Conservation (phyloP, 1,139 yeast species). For the Kodamaea arcana region DNA sequence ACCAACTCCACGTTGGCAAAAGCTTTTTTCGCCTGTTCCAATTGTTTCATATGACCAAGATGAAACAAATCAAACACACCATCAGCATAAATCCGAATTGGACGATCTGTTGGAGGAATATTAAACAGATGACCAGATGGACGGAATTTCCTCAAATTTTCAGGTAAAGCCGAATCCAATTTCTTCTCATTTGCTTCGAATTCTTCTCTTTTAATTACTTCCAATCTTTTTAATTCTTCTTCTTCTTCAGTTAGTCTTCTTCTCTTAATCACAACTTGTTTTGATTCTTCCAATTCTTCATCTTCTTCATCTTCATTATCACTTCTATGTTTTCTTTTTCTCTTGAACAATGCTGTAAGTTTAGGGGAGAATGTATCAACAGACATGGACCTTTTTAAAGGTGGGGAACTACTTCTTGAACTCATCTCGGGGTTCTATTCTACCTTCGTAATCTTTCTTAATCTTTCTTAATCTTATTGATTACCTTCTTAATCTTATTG, state of each 20-base stretch:
- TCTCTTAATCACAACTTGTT: constrained; percentile 4
- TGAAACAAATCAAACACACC: constrained; percentile 97
- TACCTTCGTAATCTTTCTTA: no score
- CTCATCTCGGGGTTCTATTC: no score
- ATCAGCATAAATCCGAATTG: constrained; percentile 90
- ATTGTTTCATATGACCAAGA: constrained; percentile 94
- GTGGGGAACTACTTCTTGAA: constrained; percentile 2
- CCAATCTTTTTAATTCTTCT: constrained; percentile 18
- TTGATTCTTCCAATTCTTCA: constrained; percentile 9
- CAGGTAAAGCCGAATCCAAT: constrained; percentile 59
- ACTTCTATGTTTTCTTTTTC: constrained; percentile 25
- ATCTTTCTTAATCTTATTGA: no score
- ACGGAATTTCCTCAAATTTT: constrained; percentile 60
- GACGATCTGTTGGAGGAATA: constrained; percentile 79
- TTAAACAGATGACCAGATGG: constrained; percentile 71
- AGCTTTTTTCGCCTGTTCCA: constrained; percentile 91
- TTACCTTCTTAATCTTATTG: no score
- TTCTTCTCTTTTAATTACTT: no score
- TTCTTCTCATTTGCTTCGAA: constrained; percentile 49
- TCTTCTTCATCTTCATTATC: constrained; percentile 7
- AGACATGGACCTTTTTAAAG: constrained; percentile 29
- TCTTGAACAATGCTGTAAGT: constrained; percentile 35
- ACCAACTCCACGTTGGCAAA: constrained; percentile 79
- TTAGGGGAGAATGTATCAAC: constrained; percentile 42
- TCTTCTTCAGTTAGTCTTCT: constrained; percentile 17